Conservation (phyloP, 208 protist genomes). For the Sergeia podlipaevii region DNA sequence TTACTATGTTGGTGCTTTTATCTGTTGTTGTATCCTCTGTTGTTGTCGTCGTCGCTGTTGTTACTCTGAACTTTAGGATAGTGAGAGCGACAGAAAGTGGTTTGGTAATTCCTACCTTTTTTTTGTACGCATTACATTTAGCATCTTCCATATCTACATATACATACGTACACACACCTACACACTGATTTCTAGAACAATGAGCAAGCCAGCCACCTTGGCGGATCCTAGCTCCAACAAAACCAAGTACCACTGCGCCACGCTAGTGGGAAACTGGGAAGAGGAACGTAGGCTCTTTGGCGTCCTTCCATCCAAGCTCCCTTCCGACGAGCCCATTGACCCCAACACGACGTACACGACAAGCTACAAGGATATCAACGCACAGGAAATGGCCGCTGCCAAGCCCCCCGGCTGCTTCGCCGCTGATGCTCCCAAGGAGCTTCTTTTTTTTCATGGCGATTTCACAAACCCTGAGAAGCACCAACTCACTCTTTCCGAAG, state of each 20-base stretch:
- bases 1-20: too few species aligned
- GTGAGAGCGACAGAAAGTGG: too few species aligned
- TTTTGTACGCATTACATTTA: too few species aligned
- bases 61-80: too few species aligned
- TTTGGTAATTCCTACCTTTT: too few species aligned
- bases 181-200: too few species aligned
- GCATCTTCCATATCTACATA: too few species aligned
- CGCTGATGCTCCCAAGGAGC: conserved; percentile 49
- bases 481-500: conserved; percentile 49
- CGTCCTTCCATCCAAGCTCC: conserved; percentile 18
- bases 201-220: too few species aligned
- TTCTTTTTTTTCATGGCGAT: conserved; percentile 87
- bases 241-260: conserved; percentile 82
- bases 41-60: too few species aligned
- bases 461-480: conserved; percentile 45
- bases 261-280: conserved; percentile 83
- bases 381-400: conserved; percentile 27
- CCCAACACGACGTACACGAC: conserved; percentile 45
- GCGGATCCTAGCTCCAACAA: too few species aligned
- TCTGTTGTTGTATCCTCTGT: too few species aligned
- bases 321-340: conserved; percentile 13
- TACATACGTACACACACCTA: too few species aligned
- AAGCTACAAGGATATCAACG: conserved; percentile 38
- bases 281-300: conserved; percentile 70
- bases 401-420: conserved; percentile 57